Evolutionary conservation across 768 basidiomycete species (phyloP).

Genomic region (Candolleomyces eurysporus): DNA sequence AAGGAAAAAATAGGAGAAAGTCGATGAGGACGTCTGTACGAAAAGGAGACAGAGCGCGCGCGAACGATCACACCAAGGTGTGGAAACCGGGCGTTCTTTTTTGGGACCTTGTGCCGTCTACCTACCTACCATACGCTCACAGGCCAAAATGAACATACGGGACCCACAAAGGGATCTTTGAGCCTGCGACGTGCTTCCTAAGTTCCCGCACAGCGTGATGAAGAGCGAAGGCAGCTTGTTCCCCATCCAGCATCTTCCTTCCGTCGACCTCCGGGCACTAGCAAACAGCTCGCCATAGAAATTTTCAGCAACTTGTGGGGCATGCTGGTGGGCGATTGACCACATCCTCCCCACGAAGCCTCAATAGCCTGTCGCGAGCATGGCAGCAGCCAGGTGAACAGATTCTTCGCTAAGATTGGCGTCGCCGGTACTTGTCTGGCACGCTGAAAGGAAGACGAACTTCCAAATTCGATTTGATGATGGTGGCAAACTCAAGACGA

Average conservation of each 20-base stretch:
- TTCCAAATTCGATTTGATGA: slow-evolving; percentile 11
- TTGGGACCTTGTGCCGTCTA: too few species aligned
- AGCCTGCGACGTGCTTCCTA: background rate
- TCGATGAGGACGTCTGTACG: too few species aligned
- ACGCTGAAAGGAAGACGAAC: slow-evolving; percentile 40
- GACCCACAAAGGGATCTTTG: background rate
- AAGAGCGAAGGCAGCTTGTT: slow-evolving; percentile 1
- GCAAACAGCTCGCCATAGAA: slow-evolving; percentile 7
- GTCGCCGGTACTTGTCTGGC: slow-evolving; percentile 33
- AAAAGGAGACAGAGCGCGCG: too few species aligned
- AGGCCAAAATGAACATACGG: slow-evolving; percentile 2
- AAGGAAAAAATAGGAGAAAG: too few species aligned
- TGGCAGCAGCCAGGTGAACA: slow-evolving; percentile 37
- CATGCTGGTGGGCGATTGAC: slow-evolving; percentile 24
- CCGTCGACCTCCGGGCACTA: background rate
- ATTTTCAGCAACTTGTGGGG: slow-evolving; percentile 7
- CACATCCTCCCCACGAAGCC: slow-evolving; percentile 39
- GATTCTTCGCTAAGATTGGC: slow-evolving; percentile 19
- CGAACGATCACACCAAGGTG: too few species aligned
- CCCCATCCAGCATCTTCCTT: background rate
- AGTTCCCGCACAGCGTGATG: slow-evolving; percentile 5
- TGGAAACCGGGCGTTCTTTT: too few species aligned
- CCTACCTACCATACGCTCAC: background rate
- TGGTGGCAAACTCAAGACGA: slow-evolving; percentile 10
- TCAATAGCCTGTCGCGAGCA: slow-evolving; percentile 27